Conservation (phyloP, 305 asterid genomes). For the Solanum chacoense region DNA sequence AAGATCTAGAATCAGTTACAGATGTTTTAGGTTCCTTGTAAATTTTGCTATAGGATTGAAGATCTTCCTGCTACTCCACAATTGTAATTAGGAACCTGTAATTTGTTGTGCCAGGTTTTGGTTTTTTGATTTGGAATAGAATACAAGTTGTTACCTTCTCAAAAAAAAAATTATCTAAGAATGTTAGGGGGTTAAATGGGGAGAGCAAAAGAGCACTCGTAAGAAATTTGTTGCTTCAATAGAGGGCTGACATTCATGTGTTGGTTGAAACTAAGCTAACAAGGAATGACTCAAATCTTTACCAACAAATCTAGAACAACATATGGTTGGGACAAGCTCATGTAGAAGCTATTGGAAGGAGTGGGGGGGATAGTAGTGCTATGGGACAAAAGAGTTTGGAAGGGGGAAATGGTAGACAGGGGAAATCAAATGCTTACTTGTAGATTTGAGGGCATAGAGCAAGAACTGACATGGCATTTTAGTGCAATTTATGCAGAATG, state of each 20-base stretch:
- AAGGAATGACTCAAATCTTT: neutral
- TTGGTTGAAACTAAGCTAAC: neutral
- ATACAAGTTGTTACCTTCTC: neutral
- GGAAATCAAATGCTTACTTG: neutral
- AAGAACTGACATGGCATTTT: neutral
- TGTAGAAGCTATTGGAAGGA: neutral
- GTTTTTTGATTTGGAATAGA: neutral
- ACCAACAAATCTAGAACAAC: neutral
- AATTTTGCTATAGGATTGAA: neutral
- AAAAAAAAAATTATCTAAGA: neutral
- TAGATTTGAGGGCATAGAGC: neutral
- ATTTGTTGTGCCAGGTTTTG: neutral
- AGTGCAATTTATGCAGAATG: neutral
- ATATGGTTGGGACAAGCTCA: neutral
- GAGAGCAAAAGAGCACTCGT: neutral
- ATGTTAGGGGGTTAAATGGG: neutral
- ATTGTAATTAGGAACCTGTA: neutral
- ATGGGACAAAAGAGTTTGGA: neutral
- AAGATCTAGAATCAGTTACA: neutral
- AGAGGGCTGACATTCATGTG: neutral
- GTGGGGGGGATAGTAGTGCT: neutral
- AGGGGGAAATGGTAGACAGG: neutral
- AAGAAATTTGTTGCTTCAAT: neutral
- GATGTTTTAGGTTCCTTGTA: no score
- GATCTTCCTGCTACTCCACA: neutral